Conservation (phyloP, 345 rosid species). For the Camelina sativa region DNA sequence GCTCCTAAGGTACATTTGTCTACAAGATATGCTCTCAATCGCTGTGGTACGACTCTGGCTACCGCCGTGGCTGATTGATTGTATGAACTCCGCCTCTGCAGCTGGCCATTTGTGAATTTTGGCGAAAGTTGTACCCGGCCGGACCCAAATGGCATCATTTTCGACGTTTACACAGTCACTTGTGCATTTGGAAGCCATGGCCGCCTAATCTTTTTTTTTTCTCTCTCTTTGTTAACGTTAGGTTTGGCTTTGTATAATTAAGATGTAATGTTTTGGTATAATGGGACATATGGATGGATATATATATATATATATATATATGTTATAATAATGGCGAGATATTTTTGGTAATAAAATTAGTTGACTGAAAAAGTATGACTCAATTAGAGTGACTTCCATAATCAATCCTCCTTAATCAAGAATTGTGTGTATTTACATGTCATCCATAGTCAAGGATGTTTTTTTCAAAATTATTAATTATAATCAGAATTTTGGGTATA, state of each 20-base stretch:
- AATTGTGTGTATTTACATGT: neutral
- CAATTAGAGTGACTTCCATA: neutral
- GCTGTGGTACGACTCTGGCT: conserved; percentile 33
- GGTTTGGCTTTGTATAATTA: neutral
- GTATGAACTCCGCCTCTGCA: conserved; percentile 59
- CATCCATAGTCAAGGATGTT: neutral
- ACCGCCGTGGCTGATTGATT: conserved; percentile 45
- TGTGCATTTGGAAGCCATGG: conserved; percentile 70
- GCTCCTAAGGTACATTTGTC: conserved; percentile 79
- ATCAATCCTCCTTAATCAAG: neutral
- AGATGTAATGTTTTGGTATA: neutral
- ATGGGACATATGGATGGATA: too few relatives aligned
- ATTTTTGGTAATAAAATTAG: conserved; percentile 6
- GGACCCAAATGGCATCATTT: conserved; percentile 51
- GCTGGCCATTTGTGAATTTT: conserved; percentile 74
- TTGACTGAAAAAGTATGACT: conserved; percentile 29
- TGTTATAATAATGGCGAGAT: conserved; percentile 3
- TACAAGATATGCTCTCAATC: conserved; percentile 67
- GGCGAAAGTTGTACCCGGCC: conserved; percentile 53
- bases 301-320: too few relatives aligned
- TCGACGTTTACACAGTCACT: conserved; percentile 62
- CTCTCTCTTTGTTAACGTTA: neutral
- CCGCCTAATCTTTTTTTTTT: neutral
- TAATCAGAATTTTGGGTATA: neutral
- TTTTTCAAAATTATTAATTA: neutral